Conservation (phyloP, 176 grass and related monocot genomes). For the Hordeum vulgare region DNA sequence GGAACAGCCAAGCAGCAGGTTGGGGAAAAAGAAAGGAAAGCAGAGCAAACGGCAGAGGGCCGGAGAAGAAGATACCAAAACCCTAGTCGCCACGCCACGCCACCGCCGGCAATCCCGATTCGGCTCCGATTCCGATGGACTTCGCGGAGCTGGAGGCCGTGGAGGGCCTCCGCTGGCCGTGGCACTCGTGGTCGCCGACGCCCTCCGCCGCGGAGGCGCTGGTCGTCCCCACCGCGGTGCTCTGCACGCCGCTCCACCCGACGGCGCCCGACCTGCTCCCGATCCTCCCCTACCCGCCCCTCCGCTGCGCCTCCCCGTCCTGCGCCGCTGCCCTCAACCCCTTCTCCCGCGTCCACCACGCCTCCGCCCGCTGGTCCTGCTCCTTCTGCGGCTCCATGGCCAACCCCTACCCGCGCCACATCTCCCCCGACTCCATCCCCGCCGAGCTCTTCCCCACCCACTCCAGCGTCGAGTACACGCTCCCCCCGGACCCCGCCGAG, state of each 20-base stretch:
- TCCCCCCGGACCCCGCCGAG: conserved; percentile 39
- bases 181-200: conserved; percentile 76
- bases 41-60: background rate
- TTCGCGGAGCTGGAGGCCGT: conserved; percentile 96
- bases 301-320: conserved; percentile 33
- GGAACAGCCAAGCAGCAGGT: background rate
- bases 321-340: conserved; percentile 86
- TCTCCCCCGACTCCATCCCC: conserved; percentile 68
- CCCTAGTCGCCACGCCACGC: conserved; percentile 28
- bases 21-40: too few relatives aligned
- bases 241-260: conserved; percentile 73
- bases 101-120: background rate
- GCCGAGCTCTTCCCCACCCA: conserved; percentile 99
- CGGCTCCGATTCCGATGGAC: conserved; percentile 54
- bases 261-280: conserved; percentile 58
- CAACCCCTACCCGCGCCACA: conserved; percentile 61
- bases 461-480: conserved; percentile 80
- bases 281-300: conserved; percentile 70
- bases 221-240: conserved; percentile 77
- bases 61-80: conserved; percentile 18
- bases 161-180: conserved; percentile 94
- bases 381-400: conserved; percentile 58
- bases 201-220: conserved; percentile 69
- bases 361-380: conserved; percentile 70
- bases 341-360: conserved; percentile 66